These are phyloP conservation scores for Pseudogymnoascus sp. DNA, from an alignment of 2,329 filamentous ascomycete genomes.

Conservation along the genomic window DNA sequence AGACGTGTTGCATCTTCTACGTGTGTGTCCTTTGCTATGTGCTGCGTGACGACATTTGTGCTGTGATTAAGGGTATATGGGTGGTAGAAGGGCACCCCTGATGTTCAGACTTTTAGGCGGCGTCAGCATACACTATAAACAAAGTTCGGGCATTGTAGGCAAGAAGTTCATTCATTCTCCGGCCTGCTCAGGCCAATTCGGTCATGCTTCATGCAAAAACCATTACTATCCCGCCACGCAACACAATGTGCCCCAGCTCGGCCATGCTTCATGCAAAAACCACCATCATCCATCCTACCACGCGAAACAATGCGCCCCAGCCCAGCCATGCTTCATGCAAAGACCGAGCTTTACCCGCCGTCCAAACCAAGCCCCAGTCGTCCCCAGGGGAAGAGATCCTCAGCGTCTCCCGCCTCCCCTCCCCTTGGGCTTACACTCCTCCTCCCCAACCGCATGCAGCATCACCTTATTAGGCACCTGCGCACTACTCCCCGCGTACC, in stretches of 20 bases:
- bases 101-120: background rate
- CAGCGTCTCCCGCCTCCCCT: constrained; percentile 8
- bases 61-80: background rate
- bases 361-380: background rate
- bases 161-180: background rate
- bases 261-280: background rate
- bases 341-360: background rate
- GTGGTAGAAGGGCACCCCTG: background rate
- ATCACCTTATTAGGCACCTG: constrained; percentile 73
- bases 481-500: constrained; percentile 78
- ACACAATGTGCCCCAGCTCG: background rate
- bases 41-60: background rate
- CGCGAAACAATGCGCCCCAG: too few relatives aligned
- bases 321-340: too few relatives aligned
- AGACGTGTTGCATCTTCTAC: background rate
- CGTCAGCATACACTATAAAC: background rate
- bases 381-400: background rate
- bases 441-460: constrained; percentile 66
- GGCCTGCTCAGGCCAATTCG: background rate
- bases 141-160: background rate
- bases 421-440: constrained; percentile 51
- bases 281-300: too few relatives aligned
- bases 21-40: background rate
- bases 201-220: background rate
- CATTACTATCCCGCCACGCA: background rate